Conservation (phyloP, 2,329 filamentous ascomycete genomes). For the Lasiodiplodia citricola region DNA sequence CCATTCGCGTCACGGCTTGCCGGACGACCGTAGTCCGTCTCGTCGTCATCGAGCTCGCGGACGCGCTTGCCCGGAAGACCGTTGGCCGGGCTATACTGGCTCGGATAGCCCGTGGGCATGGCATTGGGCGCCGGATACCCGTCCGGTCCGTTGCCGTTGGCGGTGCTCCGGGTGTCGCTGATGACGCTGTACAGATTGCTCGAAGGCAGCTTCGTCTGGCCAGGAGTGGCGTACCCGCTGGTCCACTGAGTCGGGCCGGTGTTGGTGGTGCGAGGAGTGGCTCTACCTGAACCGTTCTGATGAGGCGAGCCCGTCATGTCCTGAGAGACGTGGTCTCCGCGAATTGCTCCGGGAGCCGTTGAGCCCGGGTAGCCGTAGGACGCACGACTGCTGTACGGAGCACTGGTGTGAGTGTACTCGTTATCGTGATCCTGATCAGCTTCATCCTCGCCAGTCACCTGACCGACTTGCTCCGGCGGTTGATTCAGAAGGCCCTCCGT, state of each 20-base stretch:
- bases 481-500: slow-evolving; percentile 63
- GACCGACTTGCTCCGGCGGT: slow-evolving; percentile 55
- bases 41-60: slow-evolving; percentile 65
- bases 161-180: slow-evolving; percentile 73
- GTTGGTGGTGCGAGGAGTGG: slow-evolving; percentile 80
- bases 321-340: slow-evolving; percentile 74
- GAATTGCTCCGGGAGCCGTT: slow-evolving; percentile 67
- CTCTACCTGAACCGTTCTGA: slow-evolving; percentile 79
- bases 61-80: slow-evolving; percentile 66
- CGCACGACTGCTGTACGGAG: slow-evolving; percentile 71
- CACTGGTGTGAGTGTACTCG: slow-evolving; percentile 84
- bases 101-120: slow-evolving; percentile 65
- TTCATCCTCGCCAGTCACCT: slow-evolving; percentile 67
- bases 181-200: slow-evolving; percentile 91
- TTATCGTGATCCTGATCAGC: slow-evolving; percentile 76
- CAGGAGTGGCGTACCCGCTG: slow-evolving; percentile 77
- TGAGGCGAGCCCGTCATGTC: slow-evolving; percentile 87
- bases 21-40: slow-evolving; percentile 70
- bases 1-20: slow-evolving; percentile 60
- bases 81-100: slow-evolving; percentile 69
- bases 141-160: slow-evolving; percentile 72
- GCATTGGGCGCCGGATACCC: slow-evolving; percentile 72
- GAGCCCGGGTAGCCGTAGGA: slow-evolving; percentile 78
- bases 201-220: slow-evolving; percentile 69
- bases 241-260: slow-evolving; percentile 75